Evolutionary conservation across 2,329 filamentous ascomycete genomes (phyloP).

Genomic region (Arthroderma uncinatum): DNA sequence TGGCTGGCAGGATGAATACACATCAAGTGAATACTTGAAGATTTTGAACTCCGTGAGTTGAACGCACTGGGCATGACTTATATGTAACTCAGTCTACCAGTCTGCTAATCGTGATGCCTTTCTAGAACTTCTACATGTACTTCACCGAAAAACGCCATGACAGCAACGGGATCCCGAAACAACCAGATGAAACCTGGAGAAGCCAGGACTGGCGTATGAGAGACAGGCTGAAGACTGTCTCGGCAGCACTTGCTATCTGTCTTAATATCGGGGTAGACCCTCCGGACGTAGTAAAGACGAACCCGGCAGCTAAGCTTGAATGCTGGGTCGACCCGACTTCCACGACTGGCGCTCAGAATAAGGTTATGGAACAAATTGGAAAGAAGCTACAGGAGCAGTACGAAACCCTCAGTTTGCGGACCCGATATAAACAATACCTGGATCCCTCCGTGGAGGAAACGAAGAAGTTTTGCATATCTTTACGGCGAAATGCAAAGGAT

Average conservation of each 20-base stretch:
- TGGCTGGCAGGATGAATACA: conserved; percentile 86
- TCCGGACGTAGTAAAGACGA: conserved; percentile 92
- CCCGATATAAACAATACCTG: conserved; percentile 93
- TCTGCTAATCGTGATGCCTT: neutral
- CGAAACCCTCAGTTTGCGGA: conserved; percentile 84
- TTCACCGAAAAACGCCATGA: conserved; percentile 97
- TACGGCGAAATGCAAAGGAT: conserved; percentile 86
- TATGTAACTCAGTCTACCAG: conserved; percentile 8
- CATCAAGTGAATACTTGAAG: conserved; percentile 78
- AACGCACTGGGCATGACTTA: neutral
- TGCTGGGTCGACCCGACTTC: conserved; percentile 91
- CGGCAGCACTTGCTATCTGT: conserved; percentile 84
- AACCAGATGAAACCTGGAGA: conserved; percentile 45
- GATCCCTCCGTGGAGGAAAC: conserved; percentile 96
- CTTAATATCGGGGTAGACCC: conserved; percentile 96
- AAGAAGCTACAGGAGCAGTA: conserved; percentile 95
- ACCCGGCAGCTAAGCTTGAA: conserved; percentile 82
- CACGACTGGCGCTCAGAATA: conserved; percentile 60
- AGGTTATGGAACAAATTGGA: conserved; percentile 85
- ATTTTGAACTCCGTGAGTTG: conserved; percentile 64
- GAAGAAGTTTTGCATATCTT: conserved; percentile 85
- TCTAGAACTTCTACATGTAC: conserved; percentile 97
- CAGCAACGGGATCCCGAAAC: conserved; percentile 75
- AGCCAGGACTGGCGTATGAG: conserved; percentile 92
- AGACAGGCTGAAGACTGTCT: conserved; percentile 91